Evolutionary conservation across 306 rosid species (phyloP), one percentile per base, ranked within the genome.

Genomic region (Quercus robur): DNA sequence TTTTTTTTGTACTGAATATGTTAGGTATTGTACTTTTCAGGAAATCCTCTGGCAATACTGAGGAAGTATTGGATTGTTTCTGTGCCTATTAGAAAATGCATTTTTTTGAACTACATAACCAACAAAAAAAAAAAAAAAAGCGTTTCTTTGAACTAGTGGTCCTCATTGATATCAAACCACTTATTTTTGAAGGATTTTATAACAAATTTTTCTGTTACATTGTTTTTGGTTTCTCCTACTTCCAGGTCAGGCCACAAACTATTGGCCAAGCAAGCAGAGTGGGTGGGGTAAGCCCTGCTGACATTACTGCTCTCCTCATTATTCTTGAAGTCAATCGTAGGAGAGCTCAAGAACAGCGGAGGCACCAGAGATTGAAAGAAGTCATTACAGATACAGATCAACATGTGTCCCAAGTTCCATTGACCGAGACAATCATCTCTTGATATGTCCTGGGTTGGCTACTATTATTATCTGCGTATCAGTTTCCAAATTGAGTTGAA

Each of bases 251-350:
- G 81, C 92, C 92, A 20, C 89, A 86, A 71, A 89, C 97, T 80
- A 85, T 95, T 62, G 99, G 99, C 70, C 98, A 95, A 84, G 99
- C 99, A 73, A 89, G 93, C 89, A 85, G 98, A 86, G 97, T 95
- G 2, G 99, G 99, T 31, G 99, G 99, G 82, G 99, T 95, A 85
- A 95, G 91, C 88, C 98, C 99, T 41, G 98, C 98, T 15, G 99
- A 95, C 82, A 88, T 93, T 56, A 95, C 98, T 12, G 96, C 97
- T 78, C 96, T 95, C 56, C 94, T 93, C 64, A 90, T 93, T 78
- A 90, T 89, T 84, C 94, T 95, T 4, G 99, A 95, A 81, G 49
- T 94, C 82, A 89, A 83, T 69, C 56, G 92, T 68, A 95, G 97
- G 81, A 91, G 76, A 84, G 90, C 88, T 82, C 91, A 86, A 41